Conservation (phyloP, 2,329 filamentous ascomycete genomes). For the Fusarium sp. region DNA sequence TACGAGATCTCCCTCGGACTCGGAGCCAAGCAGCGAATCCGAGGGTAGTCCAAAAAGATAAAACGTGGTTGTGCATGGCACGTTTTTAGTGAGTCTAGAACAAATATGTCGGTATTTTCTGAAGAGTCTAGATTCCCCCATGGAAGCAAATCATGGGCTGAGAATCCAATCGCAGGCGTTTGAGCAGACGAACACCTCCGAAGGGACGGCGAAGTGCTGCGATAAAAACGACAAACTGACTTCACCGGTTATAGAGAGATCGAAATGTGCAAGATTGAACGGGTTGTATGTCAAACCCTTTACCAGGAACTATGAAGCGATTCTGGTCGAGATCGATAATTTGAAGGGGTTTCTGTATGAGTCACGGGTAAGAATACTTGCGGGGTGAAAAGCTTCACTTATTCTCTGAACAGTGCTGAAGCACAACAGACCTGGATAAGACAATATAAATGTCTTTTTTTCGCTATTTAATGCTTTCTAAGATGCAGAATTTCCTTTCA, state of each 20-base stretch:
- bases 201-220: neutral
- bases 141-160: neutral
- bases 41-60: neutral
- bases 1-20: neutral
- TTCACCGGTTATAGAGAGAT: neutral
- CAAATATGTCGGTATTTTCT: neutral
- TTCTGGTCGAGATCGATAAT: neutral
- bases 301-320: neutral
- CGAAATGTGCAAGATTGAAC: neutral
- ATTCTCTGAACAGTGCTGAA: neutral
- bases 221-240: neutral
- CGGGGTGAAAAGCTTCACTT: neutral
- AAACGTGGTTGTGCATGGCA: neutral
- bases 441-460: no score
- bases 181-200: neutral
- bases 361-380: neutral
- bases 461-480: no score
- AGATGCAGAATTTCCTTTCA: no score
- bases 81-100: neutral
- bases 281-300: neutral
- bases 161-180: neutral
- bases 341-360: neutral
- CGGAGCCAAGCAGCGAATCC: neutral
- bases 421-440: neutral
- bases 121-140: neutral